Percentiles rank a stretch among this genome's conserved stretches.
Evolutionary conservation across 1,139 yeast species (phyloP).

Genomic region (Pichia sp.): DNA sequence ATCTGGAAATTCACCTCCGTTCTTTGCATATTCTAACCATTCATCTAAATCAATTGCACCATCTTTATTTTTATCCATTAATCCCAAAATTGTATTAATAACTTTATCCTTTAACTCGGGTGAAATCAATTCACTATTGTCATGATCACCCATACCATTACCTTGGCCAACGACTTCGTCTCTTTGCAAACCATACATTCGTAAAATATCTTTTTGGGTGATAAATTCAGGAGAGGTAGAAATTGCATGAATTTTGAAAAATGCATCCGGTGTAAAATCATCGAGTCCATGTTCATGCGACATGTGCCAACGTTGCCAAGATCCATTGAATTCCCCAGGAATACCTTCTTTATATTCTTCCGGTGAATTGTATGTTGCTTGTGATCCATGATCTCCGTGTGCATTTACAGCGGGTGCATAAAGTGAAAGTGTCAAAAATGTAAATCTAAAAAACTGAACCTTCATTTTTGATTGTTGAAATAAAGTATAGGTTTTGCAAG

Average conservation of each 20-base stretch:
- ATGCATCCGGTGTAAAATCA: constrained; percentile 66
- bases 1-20: constrained; percentile 80
- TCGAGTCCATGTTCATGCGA: constrained; percentile 76
- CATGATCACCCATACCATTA: constrained; percentile 81
- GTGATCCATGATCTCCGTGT: constrained; percentile 5
- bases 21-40: constrained; percentile 56
- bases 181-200: constrained; percentile 73
- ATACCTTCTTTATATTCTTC: constrained; percentile 22
- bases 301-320: constrained; percentile 90
- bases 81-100: constrained; percentile 43
- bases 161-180: constrained; percentile 80
- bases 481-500: too few species aligned
- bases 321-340: constrained; percentile 25
- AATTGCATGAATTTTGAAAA: constrained; percentile 73
- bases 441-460: too few species aligned
- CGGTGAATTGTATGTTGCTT: constrained; percentile 6
- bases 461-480: too few species aligned
- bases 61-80: constrained; percentile 65
- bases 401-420: neutral
- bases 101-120: constrained; percentile 52
- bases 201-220: constrained; percentile 62
- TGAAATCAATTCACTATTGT: constrained; percentile 52
- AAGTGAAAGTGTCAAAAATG: too few species aligned
- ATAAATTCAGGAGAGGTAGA: constrained; percentile 46
- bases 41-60: constrained; percentile 61